A percentile compares a stretch with the other conserved stretches of the same genome.
phyloP scores from a whole-genome alignment of 2,329 filamentous ascomycete species.

The Aspergillus sp. region DNA sequence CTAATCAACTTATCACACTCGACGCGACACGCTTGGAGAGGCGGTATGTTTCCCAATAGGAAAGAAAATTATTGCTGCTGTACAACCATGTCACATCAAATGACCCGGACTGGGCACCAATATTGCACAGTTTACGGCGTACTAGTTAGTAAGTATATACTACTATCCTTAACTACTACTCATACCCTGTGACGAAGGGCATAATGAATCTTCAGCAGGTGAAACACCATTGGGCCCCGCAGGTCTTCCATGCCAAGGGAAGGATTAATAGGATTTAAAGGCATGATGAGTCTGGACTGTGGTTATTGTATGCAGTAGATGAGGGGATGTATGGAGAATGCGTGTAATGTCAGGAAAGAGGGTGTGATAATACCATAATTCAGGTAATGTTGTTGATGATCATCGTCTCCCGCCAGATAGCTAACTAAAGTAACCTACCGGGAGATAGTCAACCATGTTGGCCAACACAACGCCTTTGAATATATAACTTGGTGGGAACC shows the following conservation, averaged over 20 bases:
- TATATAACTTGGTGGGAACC: background rate
- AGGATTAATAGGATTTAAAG: background rate
- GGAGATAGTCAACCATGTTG: background rate
- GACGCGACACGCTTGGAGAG: background rate
- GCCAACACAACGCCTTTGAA: background rate
- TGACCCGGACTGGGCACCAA: background rate
- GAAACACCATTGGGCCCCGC: background rate
- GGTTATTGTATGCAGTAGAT: background rate
- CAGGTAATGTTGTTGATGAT: too few relatives aligned
- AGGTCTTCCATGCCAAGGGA: background rate
- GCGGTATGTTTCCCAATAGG: slow-evolving; percentile 1
- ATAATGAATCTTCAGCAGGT: background rate
- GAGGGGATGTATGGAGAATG: too few relatives aligned
- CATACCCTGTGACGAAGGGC: background rate
- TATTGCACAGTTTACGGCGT: background rate
- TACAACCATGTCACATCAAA: background rate
- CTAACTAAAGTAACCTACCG: background rate
- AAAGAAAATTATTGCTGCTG: slow-evolving; percentile 4
- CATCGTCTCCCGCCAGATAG: too few relatives aligned
- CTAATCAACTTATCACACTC: slow-evolving; percentile 3
- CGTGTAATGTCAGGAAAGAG: too few relatives aligned
- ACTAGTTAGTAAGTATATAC: too few relatives aligned
- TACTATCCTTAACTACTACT: too few relatives aligned
- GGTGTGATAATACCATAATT: too few relatives aligned
- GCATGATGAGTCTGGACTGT: background rate